Conservation (phyloP, 768 basidiomycete genomes). For the Mycena epipterygia region DNA sequence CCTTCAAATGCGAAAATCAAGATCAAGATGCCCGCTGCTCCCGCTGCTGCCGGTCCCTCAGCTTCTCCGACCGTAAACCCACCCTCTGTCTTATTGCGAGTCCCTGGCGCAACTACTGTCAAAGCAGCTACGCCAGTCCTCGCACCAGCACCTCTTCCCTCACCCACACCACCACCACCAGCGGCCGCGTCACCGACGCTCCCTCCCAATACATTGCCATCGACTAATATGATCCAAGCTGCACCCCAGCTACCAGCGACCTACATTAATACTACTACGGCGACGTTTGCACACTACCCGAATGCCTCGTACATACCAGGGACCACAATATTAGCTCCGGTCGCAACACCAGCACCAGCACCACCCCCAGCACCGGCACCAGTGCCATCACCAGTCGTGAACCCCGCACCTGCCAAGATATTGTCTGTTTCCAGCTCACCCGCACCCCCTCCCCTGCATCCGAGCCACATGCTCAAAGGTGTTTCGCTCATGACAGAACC, state of each 20-base stretch:
- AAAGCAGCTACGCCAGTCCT: slow-evolving; percentile 39
- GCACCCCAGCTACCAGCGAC: slow-evolving; percentile 32
- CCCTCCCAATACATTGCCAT: slow-evolving; percentile 35
- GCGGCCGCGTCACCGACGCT: slow-evolving; percentile 41
- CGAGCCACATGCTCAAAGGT: slow-evolving; percentile 63
- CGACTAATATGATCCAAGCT: slow-evolving; percentile 35
- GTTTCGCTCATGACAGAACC: slow-evolving; percentile 72
- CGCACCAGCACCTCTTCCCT: slow-evolving; percentile 39
- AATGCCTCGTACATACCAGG: slow-evolving; percentile 65
- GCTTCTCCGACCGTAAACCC: slow-evolving; percentile 35
- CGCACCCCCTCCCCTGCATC: slow-evolving; percentile 50
- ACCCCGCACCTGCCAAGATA: slow-evolving; percentile 39
- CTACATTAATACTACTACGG: slow-evolving; percentile 30
- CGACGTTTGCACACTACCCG: slow-evolving; percentile 63
- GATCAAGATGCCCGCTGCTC: slow-evolving; percentile 71
- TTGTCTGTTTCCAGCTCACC: slow-evolving; percentile 54
- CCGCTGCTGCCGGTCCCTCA: slow-evolving; percentile 44
- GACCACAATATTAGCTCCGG: slow-evolving; percentile 40
- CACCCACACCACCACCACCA: slow-evolving; percentile 42
- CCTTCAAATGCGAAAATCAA: slow-evolving; percentile 75
- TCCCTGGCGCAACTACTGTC: slow-evolving; percentile 46
- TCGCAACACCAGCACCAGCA: slow-evolving; percentile 41
- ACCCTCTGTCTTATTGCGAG: slow-evolving; percentile 50
- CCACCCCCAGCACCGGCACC: slow-evolving; percentile 42
- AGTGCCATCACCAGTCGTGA: slow-evolving; percentile 38